Evolutionary conservation across 2,329 filamentous ascomycete genomes (phyloP), one percentile per base, ranked within the genome.

Genomic region (Colletotrichum sidae): DNA sequence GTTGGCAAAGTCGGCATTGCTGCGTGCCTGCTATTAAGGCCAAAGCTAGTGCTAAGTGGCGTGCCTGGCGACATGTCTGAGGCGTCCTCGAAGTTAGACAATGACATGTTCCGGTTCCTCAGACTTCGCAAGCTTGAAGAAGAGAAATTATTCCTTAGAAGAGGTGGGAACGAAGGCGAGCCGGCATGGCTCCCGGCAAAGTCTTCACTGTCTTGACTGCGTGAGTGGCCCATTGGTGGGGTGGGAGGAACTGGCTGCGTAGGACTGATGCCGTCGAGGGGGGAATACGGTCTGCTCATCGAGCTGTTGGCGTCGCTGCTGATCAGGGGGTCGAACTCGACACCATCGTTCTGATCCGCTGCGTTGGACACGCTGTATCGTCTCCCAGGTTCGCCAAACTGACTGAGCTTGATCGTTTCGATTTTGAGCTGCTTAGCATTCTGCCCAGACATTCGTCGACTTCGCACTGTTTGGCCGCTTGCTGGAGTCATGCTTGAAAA

Each of bases 341-440:
- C 35, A 15, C 39, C 46, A n/a, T 53, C 37, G 12, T 39, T 38
- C 10, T 37, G 17, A 33, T 44, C 46, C 17, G 25, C 37, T 34
- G 44, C 34, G 25, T 62, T 45, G 33, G 62, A 35, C 46, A 65
- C 62, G 39, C 62, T 65, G 12, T 62, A 65, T 33, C 58, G 58
- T 38, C 62, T 39, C 13, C 51, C 58, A 17, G 58, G 9, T 25
- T 62, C 52, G 38, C 35, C 39, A 37, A 55, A 67, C 10, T 59
- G 57, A 15, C 49, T 44, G 11, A 66, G 57, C 56, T 65, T 78
- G 8, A 75, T 70, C 0, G 94, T 97, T 76, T 97, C 93, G 60
- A 98, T 97, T 79, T 94, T 97, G 55, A 98, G 82, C 72, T 94
- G 92, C 75, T 92, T 94, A 12, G 87, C 81, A 71, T 92, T 93